Conservation (phyloP, 176 grass and related monocot genomes). For the Cocos nucifera region DNA sequence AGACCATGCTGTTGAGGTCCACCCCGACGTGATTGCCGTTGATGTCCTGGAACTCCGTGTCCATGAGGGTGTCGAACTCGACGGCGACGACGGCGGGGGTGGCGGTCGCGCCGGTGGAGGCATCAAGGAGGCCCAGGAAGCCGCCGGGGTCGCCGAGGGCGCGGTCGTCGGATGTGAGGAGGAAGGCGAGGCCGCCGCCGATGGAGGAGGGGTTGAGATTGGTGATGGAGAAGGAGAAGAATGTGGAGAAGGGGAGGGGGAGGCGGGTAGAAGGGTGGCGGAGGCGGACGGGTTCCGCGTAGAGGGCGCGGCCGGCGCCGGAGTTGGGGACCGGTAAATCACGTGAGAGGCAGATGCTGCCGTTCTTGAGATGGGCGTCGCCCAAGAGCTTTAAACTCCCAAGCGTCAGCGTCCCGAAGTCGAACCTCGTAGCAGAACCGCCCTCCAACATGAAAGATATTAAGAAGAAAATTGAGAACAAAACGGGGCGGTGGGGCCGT, state of each 20-base stretch:
- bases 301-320: slow-evolving; percentile 62
- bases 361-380: slow-evolving; percentile 94
- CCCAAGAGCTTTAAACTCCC: slow-evolving; percentile 62
- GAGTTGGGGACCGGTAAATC: slow-evolving; percentile 80
- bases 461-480: slow-evolving; percentile 2
- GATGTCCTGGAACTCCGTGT: slow-evolving; percentile 61
- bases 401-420: slow-evolving; percentile 60
- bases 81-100: neutral
- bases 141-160: neutral
- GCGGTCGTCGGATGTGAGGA: slow-evolving; percentile 27
- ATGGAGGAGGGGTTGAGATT: slow-evolving; percentile 40
- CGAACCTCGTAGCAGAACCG: slow-evolving; percentile 32
- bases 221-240: slow-evolving; percentile 69
- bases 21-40: slow-evolving; percentile 74
- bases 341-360: slow-evolving; percentile 62
- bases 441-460: slow-evolving; percentile 2
- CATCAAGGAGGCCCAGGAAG: neutral
- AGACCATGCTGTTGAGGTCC: slow-evolving; percentile 74
- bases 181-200: neutral
- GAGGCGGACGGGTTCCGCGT: slow-evolving; percentile 36
- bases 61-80: slow-evolving; percentile 33
- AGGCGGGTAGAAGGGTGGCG: slow-evolving; percentile 1
- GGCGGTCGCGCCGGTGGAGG: neutral
- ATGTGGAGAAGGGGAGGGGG: slow-evolving; percentile 65
- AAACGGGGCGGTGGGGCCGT: neutral